Base-by-base conservation (phyloP, 306 rosid genomes). In the Parietaria judaica region DNA sequence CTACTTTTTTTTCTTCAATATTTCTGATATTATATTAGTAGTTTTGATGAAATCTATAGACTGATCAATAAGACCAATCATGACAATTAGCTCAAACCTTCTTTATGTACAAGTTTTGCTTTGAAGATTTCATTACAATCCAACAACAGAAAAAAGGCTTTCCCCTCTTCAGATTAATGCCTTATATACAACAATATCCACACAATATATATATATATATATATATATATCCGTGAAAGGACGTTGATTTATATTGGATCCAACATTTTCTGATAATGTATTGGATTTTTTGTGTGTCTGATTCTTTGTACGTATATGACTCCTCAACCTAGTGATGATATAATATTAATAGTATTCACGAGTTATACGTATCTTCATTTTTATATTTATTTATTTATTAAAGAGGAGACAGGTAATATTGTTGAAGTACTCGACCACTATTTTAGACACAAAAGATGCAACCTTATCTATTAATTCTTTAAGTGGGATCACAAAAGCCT, bases 381-480 rank as follows among this genome's bases (percentile, higher is more conserved):
- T 47, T 41, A 5, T 41, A 5, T 41, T 41, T 5, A 41, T 39
- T 39, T 39, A 39, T 41, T 59, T 47, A 62, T 55, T 43, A 44
- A 31, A 31, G 55, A 61, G 57, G 10, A 37, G 63, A 66, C 14
- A 16, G 1, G 49, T 15, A 11, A 8, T 52, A 41, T 12, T 15
- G 50, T 16, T 56, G 69, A 17, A 59, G 8, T 35, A 61, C 36
- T 44, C 76, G 59, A 60, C 37, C 67, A 54, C 51, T 17, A 61
- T 54, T 49, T 66, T 51, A 36, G 62, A 70, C 51, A 11, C 60
- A 39, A n/a, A 41, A 62, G 67, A 46, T 38, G 60, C 70, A 61
- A 66, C 65, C 73, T 73, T 63, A 73, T 67, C 78, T 56, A 14
- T 17, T 41, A 55, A 66, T 49, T 65, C 35, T 38, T 63, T 67